Conservation (phyloP, 1,284 basidiomycete genomes). For the Butyriboletus appendiculatus region DNA sequence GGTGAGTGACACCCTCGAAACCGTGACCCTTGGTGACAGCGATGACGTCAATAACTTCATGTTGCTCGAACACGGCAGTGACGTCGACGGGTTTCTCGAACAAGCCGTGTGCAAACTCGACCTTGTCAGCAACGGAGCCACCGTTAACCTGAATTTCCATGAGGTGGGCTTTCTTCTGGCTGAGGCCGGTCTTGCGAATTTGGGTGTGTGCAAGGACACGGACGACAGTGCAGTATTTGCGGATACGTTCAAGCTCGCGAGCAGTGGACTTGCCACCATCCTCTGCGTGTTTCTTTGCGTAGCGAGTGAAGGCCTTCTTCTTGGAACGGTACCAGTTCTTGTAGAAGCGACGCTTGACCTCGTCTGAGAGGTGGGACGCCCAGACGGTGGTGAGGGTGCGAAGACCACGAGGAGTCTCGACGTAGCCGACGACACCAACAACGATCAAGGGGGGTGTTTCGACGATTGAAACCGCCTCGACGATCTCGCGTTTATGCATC, state of each 20-base stretch:
- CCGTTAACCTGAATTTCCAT: slow-evolving; percentile 99
- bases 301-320: slow-evolving; percentile 99
- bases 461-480: slow-evolving; percentile 95
- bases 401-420: slow-evolving; percentile 99
- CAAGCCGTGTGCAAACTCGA: slow-evolving; percentile 92
- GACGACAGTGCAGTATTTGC: slow-evolving; percentile 99
- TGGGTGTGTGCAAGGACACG: slow-evolving; percentile 99
- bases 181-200: slow-evolving; percentile 96
- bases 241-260: slow-evolving; percentile 98
- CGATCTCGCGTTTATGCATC: slow-evolving; percentile 99
- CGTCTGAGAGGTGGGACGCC: slow-evolving; percentile 84
- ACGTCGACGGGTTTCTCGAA: slow-evolving; percentile 98
- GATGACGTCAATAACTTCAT: slow-evolving; percentile 97
- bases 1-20: slow-evolving; percentile 98
- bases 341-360: slow-evolving; percentile 99
- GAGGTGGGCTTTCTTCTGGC: slow-evolving; percentile 99
- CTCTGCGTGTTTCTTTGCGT: slow-evolving; percentile 99
- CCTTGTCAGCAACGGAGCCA: slow-evolving; percentile 96
- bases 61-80: slow-evolving; percentile 88
- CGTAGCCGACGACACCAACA: slow-evolving; percentile 99
- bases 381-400: slow-evolving; percentile 84
- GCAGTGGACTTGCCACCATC: slow-evolving; percentile 90
- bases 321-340: slow-evolving; percentile 99
- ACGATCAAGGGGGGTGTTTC: slow-evolving; percentile 98
- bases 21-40: slow-evolving; percentile 99